A percentile compares a stretch with the other conserved stretches of the same genome.
Evolutionary conservation across 805 yeast genomes (phyloP).

Genomic region (Ogataea corticis): DNA sequence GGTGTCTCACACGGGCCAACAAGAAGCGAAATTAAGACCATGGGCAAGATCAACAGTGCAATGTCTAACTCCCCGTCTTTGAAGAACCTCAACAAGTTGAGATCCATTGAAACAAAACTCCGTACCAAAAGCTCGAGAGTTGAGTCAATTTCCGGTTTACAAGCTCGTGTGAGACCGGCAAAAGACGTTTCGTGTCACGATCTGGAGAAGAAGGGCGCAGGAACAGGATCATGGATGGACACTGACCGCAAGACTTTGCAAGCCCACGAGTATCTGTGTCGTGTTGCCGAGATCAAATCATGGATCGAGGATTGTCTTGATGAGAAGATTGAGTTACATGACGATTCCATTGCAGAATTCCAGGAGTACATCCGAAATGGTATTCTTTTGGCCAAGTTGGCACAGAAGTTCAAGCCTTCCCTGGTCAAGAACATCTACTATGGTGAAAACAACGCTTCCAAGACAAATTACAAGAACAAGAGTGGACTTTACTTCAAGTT

Average conservation of each 20-base stretch:
- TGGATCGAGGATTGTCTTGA: constrained; percentile 46
- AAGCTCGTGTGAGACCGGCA: constrained; percentile 15
- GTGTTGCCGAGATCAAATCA: constrained; percentile 49
- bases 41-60: constrained; percentile 35
- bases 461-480: constrained; percentile 31
- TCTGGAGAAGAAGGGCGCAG: constrained; percentile 7
- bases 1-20: constrained; percentile 13
- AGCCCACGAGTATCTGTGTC: constrained; percentile 50
- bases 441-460: constrained; percentile 36
- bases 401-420: constrained; percentile 69
- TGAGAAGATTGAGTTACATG: constrained; percentile 27
- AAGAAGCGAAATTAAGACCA: constrained; percentile 30
- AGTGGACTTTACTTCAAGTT: constrained; percentile 73
- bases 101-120: constrained; percentile 31
- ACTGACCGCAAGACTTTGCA: constrained; percentile 29
- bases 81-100: constrained; percentile 35
- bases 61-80: constrained; percentile 39
- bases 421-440: constrained; percentile 56
- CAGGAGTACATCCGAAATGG: constrained; percentile 79
- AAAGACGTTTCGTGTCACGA: constrained; percentile 15
- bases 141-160: constrained; percentile 22
- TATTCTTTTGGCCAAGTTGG: constrained; percentile 76
- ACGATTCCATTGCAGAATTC: constrained; percentile 46
- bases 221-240: constrained; percentile 29
- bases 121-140: constrained; percentile 13